These are phyloP conservation scores for Cryptococcus amylolentus DNA, from an alignment of 1,284 basidiomycete species.

Conservation along the genomic window DNA sequence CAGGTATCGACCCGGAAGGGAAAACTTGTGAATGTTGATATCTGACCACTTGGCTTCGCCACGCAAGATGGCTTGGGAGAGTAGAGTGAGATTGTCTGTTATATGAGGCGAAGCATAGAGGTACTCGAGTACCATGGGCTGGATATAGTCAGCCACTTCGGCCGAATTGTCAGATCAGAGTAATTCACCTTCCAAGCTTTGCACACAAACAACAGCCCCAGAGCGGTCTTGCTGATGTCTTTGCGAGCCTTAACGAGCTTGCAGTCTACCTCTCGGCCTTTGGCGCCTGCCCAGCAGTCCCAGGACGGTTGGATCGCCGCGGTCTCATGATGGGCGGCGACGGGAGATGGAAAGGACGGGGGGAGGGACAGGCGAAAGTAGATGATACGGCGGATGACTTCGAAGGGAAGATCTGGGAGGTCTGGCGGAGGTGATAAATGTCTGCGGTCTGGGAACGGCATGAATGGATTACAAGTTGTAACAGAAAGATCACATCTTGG, in stretches of 20 bases:
- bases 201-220: conserved; percentile 61
- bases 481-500: neutral
- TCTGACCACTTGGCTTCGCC: conserved; percentile 80
- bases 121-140: conserved; percentile 67
- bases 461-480: neutral
- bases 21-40: conserved; percentile 74
- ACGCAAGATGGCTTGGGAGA: conserved; percentile 57
- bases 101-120: conserved; percentile 62
- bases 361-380: conserved; percentile 25
- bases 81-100: conserved; percentile 56
- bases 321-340: neutral
- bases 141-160: neutral
- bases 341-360: conserved; percentile 14
- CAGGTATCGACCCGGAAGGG: conserved; percentile 77
- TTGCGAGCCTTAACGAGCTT: conserved; percentile 17
- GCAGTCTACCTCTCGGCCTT: conserved; percentile 8
- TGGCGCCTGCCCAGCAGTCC: conserved; percentile 30
- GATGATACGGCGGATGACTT: conserved; percentile 34
- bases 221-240: conserved; percentile 20
- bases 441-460: too few species aligned
- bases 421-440: neutral
- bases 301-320: conserved; percentile 7
- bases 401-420: conserved; percentile 18
- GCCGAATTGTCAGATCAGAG: neutral
- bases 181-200: conserved; percentile 65